Conservation (phyloP, 176 grass and related monocot genomes). For the Aegilops bicornis region DNA sequence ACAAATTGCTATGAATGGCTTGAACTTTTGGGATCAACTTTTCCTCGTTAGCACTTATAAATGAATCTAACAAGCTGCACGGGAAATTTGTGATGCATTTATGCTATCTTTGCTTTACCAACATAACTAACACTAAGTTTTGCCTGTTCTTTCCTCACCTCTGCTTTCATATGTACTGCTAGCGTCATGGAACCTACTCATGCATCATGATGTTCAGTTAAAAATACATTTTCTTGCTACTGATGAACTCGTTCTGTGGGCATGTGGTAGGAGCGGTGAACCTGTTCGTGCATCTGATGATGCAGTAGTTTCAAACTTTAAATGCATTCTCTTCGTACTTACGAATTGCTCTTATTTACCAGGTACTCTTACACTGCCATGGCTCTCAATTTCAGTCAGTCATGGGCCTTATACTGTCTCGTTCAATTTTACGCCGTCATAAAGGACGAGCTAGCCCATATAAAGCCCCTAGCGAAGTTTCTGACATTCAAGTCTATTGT, state of each 20-base stretch:
- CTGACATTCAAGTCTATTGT: constrained; percentile 94
- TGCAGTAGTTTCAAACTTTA: not conserved
- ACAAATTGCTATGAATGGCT: not conserved
- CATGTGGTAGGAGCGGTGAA: not conserved
- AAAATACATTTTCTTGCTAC: not conserved
- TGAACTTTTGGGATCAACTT: not conserved
- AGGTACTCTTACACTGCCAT: constrained; percentile 96
- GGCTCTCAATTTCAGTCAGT: constrained; percentile 93
- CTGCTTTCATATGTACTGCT: not conserved
- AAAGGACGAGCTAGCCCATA: constrained; percentile 89
- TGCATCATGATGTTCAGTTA: constrained; percentile 7
- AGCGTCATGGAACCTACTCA: not conserved
- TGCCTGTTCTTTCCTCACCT: not conserved
- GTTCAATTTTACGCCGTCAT: constrained; percentile 92
- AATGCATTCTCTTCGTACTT: not conserved
- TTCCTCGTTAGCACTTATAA: not conserved
- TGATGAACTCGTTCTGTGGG: not conserved
- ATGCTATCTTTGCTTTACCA: not conserved
- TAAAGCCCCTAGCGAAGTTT: constrained; percentile 95
- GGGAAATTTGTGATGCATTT: not conserved
- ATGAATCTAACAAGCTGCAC: not conserved
- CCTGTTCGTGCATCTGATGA: not conserved
- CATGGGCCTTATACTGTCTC: constrained; percentile 95
- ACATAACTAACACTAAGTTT: not conserved
- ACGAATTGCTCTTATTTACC: constrained; percentile 30